These are phyloP conservation scores for Umbelopsis sp. DNA, from an alignment of 192 early-diverging fungal genomes.

Conservation along the genomic window DNA sequence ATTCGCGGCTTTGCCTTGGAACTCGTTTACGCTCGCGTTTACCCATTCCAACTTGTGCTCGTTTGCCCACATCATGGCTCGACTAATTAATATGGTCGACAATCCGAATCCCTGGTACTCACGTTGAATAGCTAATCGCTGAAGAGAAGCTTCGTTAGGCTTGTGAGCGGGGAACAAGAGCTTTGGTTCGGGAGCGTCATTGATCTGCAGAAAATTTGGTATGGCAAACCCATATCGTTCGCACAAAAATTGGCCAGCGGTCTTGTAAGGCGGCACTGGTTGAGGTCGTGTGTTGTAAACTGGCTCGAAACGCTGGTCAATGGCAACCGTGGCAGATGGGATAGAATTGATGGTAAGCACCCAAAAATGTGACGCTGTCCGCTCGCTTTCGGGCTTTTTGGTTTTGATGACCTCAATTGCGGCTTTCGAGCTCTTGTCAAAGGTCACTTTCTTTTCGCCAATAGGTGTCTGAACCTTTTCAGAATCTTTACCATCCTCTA, in stretches of 20 bases:
- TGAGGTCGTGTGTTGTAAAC: conserved; percentile 19
- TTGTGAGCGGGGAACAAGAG: conserved; percentile 23
- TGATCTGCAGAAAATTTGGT: neutral
- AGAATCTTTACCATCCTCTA: conserved; percentile 21
- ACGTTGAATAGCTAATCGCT: conserved; percentile 28
- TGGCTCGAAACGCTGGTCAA: conserved; percentile 28
- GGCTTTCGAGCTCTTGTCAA: conserved; percentile 32
- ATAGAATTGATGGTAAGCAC: conserved; percentile 33
- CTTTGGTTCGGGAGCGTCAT: neutral
- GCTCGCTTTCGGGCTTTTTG: conserved; percentile 10
- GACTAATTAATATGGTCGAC: conserved; percentile 32
- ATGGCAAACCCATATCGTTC: conserved; percentile 18
- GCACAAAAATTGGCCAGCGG: neutral
- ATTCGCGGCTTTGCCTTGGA: conserved; percentile 2
- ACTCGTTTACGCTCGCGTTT: conserved; percentile 33
- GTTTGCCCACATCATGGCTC: conserved; percentile 30
- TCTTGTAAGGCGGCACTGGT: conserved; percentile 23
- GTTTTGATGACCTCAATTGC: conserved; percentile 23
- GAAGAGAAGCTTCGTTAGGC: conserved; percentile 28
- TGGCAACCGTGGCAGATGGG: conserved; percentile 32
- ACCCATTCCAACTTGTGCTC: conserved; percentile 29
- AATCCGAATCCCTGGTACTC: conserved; percentile 36
- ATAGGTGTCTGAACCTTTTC: neutral
- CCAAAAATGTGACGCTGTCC: conserved; percentile 36
- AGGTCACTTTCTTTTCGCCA: conserved; percentile 22